Conservation (phyloP, 306 rosid species). For the Aeschynomene evenia region DNA sequence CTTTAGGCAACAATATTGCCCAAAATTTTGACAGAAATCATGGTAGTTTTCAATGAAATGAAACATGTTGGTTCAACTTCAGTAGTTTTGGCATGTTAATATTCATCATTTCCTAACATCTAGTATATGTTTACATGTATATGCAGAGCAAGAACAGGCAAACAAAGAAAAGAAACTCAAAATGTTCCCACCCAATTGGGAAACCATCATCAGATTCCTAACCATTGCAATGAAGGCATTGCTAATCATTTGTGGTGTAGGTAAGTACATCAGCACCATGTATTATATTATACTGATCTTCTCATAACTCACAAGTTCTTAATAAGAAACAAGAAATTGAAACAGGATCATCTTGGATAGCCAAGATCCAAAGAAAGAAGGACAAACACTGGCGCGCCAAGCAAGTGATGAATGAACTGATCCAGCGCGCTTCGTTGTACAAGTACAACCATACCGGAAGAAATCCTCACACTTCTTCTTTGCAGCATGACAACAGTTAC, state of each 20-base stretch:
- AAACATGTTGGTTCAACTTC: not conserved
- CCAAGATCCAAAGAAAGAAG: conserved; percentile 43
- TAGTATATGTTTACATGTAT: not conserved
- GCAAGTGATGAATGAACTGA: conserved; percentile 39
- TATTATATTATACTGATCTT: not conserved
- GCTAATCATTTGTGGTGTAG: conserved; percentile 40
- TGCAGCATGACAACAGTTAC: not conserved
- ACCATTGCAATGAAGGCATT: conserved; percentile 29
- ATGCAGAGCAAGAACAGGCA: conserved; percentile 30
- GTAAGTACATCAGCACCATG: conserved; percentile 31
- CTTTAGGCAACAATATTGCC: not conserved
- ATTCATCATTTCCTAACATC: not conserved
- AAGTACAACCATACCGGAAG: conserved; percentile 18
- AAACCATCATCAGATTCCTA: conserved; percentile 5
- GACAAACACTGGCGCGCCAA: conserved; percentile 35
- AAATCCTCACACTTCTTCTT: not conserved
- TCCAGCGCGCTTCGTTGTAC: conserved; percentile 21
- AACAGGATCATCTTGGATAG: conserved; percentile 41
- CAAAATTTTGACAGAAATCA: too few species aligned
- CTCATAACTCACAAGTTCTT: not conserved
- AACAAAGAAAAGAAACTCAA: conserved; percentile 5
- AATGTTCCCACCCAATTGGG: conserved; percentile 41
- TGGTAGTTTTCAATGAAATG: too few species aligned
- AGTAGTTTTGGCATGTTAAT: not conserved
- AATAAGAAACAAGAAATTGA: not conserved